phyloP scores from a whole-genome alignment of 495 filamentous ascomycete species.

The Tetracladium setigerum region DNA sequence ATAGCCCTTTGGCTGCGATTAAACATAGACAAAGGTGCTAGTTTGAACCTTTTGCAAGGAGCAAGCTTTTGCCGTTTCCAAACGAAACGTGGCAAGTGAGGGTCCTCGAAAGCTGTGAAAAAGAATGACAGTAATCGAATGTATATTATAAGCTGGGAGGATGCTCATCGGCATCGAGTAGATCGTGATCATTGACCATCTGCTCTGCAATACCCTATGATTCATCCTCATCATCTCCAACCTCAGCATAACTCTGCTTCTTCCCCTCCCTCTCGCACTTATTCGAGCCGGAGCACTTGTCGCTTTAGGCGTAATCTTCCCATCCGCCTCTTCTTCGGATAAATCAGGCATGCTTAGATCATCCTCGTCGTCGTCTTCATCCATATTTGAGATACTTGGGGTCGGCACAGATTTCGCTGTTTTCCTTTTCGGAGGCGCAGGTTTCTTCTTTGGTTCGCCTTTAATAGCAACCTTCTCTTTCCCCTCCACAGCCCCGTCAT shows the following conservation, averaged over 20 bases:
- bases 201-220: background rate
- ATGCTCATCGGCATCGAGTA: too few species aligned
- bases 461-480: slow-evolving; percentile 20
- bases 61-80: too few species aligned
- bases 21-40: too few species aligned
- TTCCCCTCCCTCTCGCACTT: slow-evolving; percentile 6
- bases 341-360: slow-evolving; percentile 23
- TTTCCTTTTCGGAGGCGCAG: slow-evolving; percentile 10
- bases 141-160: too few species aligned
- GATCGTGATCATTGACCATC: too few species aligned
- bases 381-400: slow-evolving; percentile 18
- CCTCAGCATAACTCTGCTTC: slow-evolving; percentile 13
- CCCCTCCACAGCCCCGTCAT: slow-evolving; percentile 8
- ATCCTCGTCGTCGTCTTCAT: slow-evolving; percentile 19
- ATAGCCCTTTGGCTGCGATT: too few species aligned
- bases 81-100: too few species aligned
- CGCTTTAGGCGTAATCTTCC: background rate
- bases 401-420: slow-evolving; percentile 21
- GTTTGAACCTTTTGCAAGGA: too few species aligned
- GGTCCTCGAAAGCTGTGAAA: too few species aligned
- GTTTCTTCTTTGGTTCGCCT: slow-evolving; percentile 15
- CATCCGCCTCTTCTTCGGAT: slow-evolving; percentile 8
- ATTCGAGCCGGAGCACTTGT: background rate
- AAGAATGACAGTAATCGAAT: too few species aligned
- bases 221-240: slow-evolving; percentile 9